Evolutionary conservation across 352 stramenopile species (phyloP), one percentile per base, ranked within the genome.

Genomic region (Phytophthora europaea): DNA sequence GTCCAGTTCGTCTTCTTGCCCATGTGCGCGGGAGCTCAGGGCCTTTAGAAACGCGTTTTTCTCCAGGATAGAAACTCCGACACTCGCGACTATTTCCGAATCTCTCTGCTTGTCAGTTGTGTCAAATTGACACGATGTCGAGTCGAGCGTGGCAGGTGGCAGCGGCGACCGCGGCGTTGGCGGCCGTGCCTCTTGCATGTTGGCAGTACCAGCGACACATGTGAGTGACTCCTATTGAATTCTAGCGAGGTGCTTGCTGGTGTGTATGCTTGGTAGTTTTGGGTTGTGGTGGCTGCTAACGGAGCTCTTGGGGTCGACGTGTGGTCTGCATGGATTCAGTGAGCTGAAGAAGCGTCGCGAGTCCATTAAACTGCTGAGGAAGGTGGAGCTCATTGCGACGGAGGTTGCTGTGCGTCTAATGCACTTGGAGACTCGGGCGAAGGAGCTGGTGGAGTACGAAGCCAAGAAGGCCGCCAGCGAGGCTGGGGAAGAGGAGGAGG

Each of bases 1-100:
- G 78, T 87, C 85, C 87, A 93, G 63, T 94, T 94, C 38, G 84
- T 91, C 77, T 94, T 94, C 83, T 92, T 94, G 55, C 87, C 87
- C 87, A 94, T 92, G 51, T 7, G 6, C 18, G 26, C 26, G 0
- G 26, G 26, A 8, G 4, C 28, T 31, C 28, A 31, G 28, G 28
- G 28, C 28, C 28, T 45, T 45, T 45, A 45, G 38, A 45, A 45
- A 45, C 34, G 34, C 38, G 38, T 45, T 45, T 45, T 13, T 45
- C 18, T 45, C 13, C 13, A 7, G 38, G 18, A 45, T 45, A 45
- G 38, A 45, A 45, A 45, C 4, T 23, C 45, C 7, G 20, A 23
- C 20, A 50, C 43, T 23, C 43, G 16, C 43, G 43, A 18, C 12
- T 45, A 45, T 45, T 45, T 45, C 38, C 38, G 38, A 45, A 8